phyloP scores from a whole-genome alignment of 2,329 filamentous ascomycete genomes.

The Aureobasidium uvarum region DNA sequence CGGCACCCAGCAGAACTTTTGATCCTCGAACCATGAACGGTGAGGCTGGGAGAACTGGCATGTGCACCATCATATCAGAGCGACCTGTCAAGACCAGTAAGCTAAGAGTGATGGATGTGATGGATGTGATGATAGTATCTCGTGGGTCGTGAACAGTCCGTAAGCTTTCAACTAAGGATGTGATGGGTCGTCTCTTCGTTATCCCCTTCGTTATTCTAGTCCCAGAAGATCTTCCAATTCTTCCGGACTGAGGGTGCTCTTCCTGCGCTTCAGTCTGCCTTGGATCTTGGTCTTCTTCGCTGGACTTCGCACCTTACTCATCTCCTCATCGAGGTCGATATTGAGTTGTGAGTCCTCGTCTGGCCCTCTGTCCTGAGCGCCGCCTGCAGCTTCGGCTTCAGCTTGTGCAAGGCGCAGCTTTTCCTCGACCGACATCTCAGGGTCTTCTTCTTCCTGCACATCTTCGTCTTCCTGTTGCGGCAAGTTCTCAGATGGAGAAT shows the following conservation, averaged over 20 bases:
- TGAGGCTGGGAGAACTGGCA: slow-evolving; percentile 9
- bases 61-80: not conserved
- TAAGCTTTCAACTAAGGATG: slow-evolving; percentile 14
- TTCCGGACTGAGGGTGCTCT: slow-evolving; percentile 73
- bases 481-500: slow-evolving; percentile 31
- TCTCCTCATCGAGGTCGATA: slow-evolving; percentile 53
- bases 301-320: slow-evolving; percentile 33
- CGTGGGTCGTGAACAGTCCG: slow-evolving; percentile 15
- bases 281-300: slow-evolving; percentile 50
- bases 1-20: not conserved
- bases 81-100: not conserved
- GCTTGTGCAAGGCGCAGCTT: slow-evolving; percentile 47
- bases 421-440: slow-evolving; percentile 43
- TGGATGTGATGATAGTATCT: slow-evolving; percentile 14
- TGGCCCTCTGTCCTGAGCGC: slow-evolving; percentile 28
- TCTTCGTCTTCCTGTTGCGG: slow-evolving; percentile 32
- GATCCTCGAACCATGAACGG: not conserved
- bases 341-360: slow-evolving; percentile 34
- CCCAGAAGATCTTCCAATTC: slow-evolving; percentile 63
- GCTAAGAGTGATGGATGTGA: slow-evolving; percentile 4
- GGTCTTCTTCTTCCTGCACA: slow-evolving; percentile 35
- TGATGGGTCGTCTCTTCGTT: slow-evolving; percentile 13
- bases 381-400: slow-evolving; percentile 47
- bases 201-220: slow-evolving; percentile 28
- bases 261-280: slow-evolving; percentile 61